These are phyloP conservation scores for Peribolospora baueri DNA, from an alignment of 768 basidiomycete genomes.

Conservation along the genomic window DNA sequence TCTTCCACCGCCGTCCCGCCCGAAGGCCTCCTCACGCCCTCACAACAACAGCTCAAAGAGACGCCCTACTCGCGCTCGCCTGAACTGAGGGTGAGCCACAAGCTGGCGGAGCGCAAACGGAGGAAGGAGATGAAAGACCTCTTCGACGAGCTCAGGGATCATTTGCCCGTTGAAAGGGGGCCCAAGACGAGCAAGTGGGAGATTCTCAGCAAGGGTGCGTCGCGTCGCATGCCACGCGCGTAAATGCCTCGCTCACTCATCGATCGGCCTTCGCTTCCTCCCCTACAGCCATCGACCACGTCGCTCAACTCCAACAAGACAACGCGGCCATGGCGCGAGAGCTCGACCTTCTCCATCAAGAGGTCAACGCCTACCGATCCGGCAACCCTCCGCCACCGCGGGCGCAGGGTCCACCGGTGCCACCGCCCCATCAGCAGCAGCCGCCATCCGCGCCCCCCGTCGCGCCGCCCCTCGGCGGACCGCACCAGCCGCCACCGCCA, in stretches of 20 bases:
- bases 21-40: no score
- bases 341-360: constrained; percentile 5
- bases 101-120: constrained; percentile 85
- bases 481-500: no score
- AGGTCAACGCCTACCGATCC: background rate
- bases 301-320: constrained; percentile 6
- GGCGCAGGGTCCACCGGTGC: no score
- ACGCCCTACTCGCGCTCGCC: constrained; percentile 85
- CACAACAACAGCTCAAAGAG: constrained; percentile 11
- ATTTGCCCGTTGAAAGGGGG: constrained; percentile 59
- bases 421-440: no score
- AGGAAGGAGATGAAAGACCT: constrained; percentile 98
- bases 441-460: no score
- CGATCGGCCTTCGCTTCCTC: background rate
- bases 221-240: background rate
- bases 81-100: constrained; percentile 82
- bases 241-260: background rate
- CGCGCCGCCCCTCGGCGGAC: no score
- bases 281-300: constrained; percentile 11
- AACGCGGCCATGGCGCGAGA: constrained; percentile 4
- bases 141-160: constrained; percentile 85
- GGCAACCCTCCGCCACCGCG: no score
- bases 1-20: no score
- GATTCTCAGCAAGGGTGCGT: constrained; percentile 76
- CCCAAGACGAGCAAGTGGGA: constrained; percentile 99